These are phyloP conservation scores for Mucor lusitanicus DNA, from an alignment of 371 early-diverging fungal species.

Conservation along the genomic window DNA sequence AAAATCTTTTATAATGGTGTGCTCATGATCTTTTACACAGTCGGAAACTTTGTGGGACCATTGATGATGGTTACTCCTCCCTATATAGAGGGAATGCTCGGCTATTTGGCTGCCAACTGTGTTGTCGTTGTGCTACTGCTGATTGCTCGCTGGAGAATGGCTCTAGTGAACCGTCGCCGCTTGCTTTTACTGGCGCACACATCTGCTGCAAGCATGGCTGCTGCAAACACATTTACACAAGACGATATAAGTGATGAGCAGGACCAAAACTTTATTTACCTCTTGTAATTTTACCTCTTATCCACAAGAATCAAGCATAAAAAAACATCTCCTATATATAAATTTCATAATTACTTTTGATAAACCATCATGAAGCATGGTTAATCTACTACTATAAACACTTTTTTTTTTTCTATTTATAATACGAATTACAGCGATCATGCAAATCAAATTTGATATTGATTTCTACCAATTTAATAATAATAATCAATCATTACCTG, in stretches of 20 bases:
- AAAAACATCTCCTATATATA: neutral
- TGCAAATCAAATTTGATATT: neutral
- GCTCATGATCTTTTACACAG: slow-evolving; percentile 29
- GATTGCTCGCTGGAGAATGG: slow-evolving; percentile 27
- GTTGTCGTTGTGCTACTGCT: slow-evolving; percentile 20
- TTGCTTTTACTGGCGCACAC: slow-evolving; percentile 20
- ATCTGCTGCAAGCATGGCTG: slow-evolving; percentile 10
- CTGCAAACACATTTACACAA: slow-evolving; percentile 18
- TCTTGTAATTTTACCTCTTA: slow-evolving; percentile 19
- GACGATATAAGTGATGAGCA: slow-evolving; percentile 44
- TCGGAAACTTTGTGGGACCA: slow-evolving; percentile 40
- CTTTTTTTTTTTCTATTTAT: neutral
- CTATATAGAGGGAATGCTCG: slow-evolving; percentile 29
- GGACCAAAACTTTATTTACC: slow-evolving; percentile 41
- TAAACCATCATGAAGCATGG: too few relatives aligned
- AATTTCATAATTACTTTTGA: too few relatives aligned
- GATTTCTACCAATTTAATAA: neutral
- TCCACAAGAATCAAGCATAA: neutral
- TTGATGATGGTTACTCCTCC: slow-evolving; percentile 31
- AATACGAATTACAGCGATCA: neutral
- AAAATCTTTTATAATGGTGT: slow-evolving; percentile 39
- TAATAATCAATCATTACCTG: neutral
- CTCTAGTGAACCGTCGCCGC: slow-evolving; percentile 25
- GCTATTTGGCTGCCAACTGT: slow-evolving; percentile 25
- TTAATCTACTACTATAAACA: too few relatives aligned